Percentiles rank a stretch among this genome's conserved stretches.
phyloP scores from a whole-genome alignment of 2,329 filamentous ascomycete species.

The Verticillium alfalfae region DNA sequence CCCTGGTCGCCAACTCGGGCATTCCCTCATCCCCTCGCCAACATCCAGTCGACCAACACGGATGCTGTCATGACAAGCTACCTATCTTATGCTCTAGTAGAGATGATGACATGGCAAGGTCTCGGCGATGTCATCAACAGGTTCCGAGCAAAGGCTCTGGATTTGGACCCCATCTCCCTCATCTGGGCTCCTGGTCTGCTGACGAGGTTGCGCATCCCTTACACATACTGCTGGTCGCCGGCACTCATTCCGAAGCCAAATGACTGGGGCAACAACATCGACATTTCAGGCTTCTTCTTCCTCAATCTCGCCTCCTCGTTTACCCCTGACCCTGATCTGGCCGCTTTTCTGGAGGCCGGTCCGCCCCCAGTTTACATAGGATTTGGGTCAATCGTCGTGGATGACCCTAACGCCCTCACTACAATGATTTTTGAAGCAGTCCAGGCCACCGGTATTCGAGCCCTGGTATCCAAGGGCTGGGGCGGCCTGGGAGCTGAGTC shows the following conservation, averaged over 20 bases:
- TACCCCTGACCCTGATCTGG: constrained; percentile 59
- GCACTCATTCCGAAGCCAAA: constrained; percentile 72
- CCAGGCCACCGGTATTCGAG: constrained; percentile 61
- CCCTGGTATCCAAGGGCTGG: constrained; percentile 84
- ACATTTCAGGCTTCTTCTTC: constrained; percentile 73
- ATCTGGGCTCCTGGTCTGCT: constrained; percentile 81
- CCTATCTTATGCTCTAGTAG: constrained; percentile 76
- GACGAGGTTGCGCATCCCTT: constrained; percentile 69
- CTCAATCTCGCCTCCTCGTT: constrained; percentile 63
- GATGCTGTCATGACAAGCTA: constrained; percentile 77
- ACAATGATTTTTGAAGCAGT: constrained; percentile 68
- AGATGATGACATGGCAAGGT: constrained; percentile 92
- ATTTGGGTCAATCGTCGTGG: constrained; percentile 78
- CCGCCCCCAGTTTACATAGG: constrained; percentile 76
- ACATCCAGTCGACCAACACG: constrained; percentile 70
- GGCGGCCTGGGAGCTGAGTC: constrained; percentile 73
- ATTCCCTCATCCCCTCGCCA: constrained; percentile 82
- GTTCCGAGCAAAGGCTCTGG: constrained; percentile 70
- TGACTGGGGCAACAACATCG: constrained; percentile 69
- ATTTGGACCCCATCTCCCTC: constrained; percentile 70
- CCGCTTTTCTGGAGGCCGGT: constrained; percentile 60
- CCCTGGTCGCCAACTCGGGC: constrained; percentile 82
- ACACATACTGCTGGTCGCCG: constrained; percentile 90
- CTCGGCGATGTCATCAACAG: constrained; percentile 86
- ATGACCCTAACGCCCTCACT: constrained; percentile 68